Percentiles rank a stretch among this genome's conserved stretches.
Evolutionary conservation across 441 rosid species (phyloP).

Genomic region (Bocquillonia castaneifolia): DNA sequence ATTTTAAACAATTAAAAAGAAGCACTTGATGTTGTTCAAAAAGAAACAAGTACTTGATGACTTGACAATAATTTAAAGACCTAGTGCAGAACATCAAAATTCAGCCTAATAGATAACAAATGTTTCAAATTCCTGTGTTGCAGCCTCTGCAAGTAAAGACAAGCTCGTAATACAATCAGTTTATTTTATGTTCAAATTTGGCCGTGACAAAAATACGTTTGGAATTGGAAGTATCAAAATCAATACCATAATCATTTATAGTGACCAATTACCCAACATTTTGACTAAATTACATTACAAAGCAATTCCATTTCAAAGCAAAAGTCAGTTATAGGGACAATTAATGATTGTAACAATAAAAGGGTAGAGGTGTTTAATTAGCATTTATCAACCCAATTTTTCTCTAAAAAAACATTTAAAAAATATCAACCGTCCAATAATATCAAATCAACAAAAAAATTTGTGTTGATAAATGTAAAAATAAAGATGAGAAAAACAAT

Average conservation of each 20-base stretch:
- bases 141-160: too few relatives aligned
- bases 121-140: too few relatives aligned
- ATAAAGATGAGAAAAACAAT: constrained; percentile 15
- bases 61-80: too few relatives aligned
- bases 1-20: too few relatives aligned
- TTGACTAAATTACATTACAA: background rate
- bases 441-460: constrained; percentile 22
- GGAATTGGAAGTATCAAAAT: background rate
- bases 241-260: background rate
- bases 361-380: constrained; percentile 9
- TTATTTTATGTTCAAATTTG: too few relatives aligned
- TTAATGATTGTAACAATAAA: background rate
- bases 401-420: background rate
- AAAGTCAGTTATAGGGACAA: too few relatives aligned
- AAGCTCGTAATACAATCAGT: background rate
- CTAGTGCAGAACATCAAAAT: too few relatives aligned
- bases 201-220: background rate
- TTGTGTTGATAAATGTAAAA: constrained; percentile 45
- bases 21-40: too few relatives aligned
- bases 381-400: constrained; percentile 41
- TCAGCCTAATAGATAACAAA: too few relatives aligned
- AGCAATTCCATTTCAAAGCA: background rate
- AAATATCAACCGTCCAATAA: background rate
- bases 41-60: too few relatives aligned
- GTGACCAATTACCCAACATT: background rate